Percentiles rank a stretch among this genome's conserved stretches.
Evolutionary conservation across 352 stramenopile genomes (phyloP).

Genomic region (Aphanomyces astaci): DNA sequence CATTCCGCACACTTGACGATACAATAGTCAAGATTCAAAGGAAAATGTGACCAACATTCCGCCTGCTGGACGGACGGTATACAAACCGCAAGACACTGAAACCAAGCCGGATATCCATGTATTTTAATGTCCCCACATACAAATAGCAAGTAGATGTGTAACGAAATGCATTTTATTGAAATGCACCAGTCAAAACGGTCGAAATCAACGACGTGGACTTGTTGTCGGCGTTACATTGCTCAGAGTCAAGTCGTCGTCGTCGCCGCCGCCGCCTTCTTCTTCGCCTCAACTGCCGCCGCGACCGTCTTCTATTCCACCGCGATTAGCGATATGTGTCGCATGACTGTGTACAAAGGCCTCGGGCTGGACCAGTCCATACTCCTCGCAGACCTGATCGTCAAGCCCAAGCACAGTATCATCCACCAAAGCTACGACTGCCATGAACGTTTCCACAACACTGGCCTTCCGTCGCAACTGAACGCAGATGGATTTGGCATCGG

Average conservation of each 20-base stretch:
- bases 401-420: conserved; percentile 33
- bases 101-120: no score
- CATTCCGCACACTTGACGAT: no score
- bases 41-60: no score
- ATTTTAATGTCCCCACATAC: neutral
- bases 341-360: conserved; percentile 24
- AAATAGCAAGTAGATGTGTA: neutral
- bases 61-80: no score
- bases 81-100: neutral
- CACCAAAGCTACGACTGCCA: conserved; percentile 31
- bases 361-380: conserved; percentile 25
- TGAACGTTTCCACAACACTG: conserved; percentile 29
- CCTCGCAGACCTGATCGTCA: conserved; percentile 30
- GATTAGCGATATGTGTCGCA: conserved; percentile 24
- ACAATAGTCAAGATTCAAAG: neutral
- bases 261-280: neutral
- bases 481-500: conserved; percentile 37
- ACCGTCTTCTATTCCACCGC: no score
- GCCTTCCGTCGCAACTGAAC: conserved; percentile 27
- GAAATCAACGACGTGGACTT: neutral
- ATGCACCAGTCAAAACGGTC: neutral
- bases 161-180: neutral
- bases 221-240: neutral
- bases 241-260: neutral
- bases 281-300: neutral